phyloP scores from a whole-genome alignment of 139 green algal species.

The Nannochloris sp. region DNA sequence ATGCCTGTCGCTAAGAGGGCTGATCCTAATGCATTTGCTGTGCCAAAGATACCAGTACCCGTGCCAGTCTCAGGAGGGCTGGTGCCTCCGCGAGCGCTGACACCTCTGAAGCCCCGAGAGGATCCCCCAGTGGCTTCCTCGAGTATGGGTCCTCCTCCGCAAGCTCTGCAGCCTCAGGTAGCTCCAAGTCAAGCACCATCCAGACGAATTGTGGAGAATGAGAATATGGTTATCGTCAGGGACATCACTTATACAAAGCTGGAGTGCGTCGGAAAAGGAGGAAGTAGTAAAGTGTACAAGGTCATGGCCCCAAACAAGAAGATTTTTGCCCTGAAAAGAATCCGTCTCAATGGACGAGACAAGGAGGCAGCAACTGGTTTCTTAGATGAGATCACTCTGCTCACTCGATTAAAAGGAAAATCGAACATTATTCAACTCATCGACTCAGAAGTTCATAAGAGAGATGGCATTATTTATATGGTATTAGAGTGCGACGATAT shows the following conservation, averaged over 20 bases:
- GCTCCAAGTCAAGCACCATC: neutral
- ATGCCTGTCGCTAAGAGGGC: neutral
- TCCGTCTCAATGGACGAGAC: slow-evolving; percentile 65
- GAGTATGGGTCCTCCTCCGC: neutral
- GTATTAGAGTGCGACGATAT: slow-evolving; percentile 97
- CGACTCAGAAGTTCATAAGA: slow-evolving; percentile 53
- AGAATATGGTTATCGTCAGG: slow-evolving; percentile 70
- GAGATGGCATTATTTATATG: slow-evolving; percentile 73
- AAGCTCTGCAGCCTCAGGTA: neutral
- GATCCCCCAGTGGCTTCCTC: neutral
- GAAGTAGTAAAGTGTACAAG: slow-evolving; percentile 79
- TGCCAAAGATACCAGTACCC: neutral
- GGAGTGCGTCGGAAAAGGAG: slow-evolving; percentile 83
- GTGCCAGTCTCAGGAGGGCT: neutral
- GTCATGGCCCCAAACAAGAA: slow-evolving; percentile 83
- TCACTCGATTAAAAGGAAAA: slow-evolving; percentile 64
- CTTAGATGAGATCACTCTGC: slow-evolving; percentile 87
- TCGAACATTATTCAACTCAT: slow-evolving; percentile 95
- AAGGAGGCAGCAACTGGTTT: slow-evolving; percentile 77
- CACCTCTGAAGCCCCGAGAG: neutral
- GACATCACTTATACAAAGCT: slow-evolving; percentile 83
- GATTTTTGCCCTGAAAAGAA: slow-evolving; percentile 93
- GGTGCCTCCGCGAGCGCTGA: neutral
- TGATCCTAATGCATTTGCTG: neutral
- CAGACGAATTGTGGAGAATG: slow-evolving; percentile 56